Evolutionary conservation across 2,329 filamentous ascomycete genomes (phyloP), one percentile per base, ranked within the genome.

Genomic region (Dryadomyces quercivorus): DNA sequence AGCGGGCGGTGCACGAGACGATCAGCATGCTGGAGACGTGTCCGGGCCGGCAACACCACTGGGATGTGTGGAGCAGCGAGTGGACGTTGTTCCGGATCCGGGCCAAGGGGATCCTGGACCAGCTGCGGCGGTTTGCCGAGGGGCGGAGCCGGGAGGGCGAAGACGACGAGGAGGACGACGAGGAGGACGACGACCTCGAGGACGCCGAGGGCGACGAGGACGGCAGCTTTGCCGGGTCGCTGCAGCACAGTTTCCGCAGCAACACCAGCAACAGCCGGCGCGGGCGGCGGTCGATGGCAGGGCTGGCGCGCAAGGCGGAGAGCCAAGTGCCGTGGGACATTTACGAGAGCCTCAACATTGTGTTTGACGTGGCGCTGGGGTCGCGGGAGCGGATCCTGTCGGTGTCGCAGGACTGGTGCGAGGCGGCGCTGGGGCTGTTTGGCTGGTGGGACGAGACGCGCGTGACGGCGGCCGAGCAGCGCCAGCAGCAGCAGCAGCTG

Each of bases 271-370:
- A 10, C 20, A n/a, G 34, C 31, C 5, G 13, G 6, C 40, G 42
- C 15, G 26, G 36, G 6, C 61, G 74, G 63, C 63, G 77, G 64
- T 70, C 80, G 61, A 67, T 82, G 62, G 82, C 83, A 6, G 82
- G 86, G 53, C 67, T 85, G 76, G 70, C 85, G 69, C 66, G 88
- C 72, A 87, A 85, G 68, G 90, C 89, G 2, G 87, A 91, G 62
- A 94, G 88, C 63, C 84, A 85, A 61, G 85, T 96, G 38, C 92
- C 91, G 0, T 95, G 88, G 87, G 82, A 86, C 22, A 82, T 97
- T 31, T 96, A 95, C 66, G 85, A 95, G 64, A 89, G 86, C 61
- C 72, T 97, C 53, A 81, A 85, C 60, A 82, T 82, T 13, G 71
- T 96, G 6, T 96, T 95, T 65, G 84, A 84, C 38, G 84, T 95